Conservation (phyloP, 495 filamentous ascomycete genomes). For the Trichoderma gamsii region DNA sequence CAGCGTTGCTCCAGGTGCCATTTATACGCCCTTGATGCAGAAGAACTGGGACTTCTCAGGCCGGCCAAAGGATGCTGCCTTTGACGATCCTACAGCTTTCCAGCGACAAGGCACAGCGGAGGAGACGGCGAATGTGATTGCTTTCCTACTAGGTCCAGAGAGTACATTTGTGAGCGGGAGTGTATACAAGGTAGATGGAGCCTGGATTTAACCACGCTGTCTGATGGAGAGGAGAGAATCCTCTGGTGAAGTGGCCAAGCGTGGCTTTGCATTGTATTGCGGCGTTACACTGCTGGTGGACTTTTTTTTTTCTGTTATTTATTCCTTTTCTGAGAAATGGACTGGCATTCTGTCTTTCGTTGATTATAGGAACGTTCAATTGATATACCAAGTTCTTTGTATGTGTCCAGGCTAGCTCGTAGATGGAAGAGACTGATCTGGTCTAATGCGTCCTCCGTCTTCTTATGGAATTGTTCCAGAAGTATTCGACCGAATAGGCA, state of each 20-base stretch:
- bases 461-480: background rate
- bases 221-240: background rate
- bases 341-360: background rate
- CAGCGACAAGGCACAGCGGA: constrained; percentile 31
- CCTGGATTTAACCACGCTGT: constrained; percentile 11
- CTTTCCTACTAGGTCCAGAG: constrained; percentile 52
- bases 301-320: background rate
- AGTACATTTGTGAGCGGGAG: constrained; percentile 47
- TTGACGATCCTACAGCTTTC: constrained; percentile 35
- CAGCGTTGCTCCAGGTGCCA: constrained; percentile 50
- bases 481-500: background rate
- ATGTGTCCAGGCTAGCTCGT: background rate
- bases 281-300: background rate
- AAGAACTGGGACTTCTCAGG: constrained; percentile 29
- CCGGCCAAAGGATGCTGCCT: constrained; percentile 27
- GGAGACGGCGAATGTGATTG: constrained; percentile 40
- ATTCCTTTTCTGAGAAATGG: background rate
- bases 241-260: background rate
- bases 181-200: constrained; percentile 32
- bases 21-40: constrained; percentile 50
- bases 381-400: background rate
- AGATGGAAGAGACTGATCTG: background rate
- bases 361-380: background rate
- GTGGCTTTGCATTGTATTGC: background rate
- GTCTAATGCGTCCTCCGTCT: no score